Evolutionary conservation across 306 rosid species (phyloP), one percentile per base, ranked within the genome.

Genomic region (Ziziphus jujuba): DNA sequence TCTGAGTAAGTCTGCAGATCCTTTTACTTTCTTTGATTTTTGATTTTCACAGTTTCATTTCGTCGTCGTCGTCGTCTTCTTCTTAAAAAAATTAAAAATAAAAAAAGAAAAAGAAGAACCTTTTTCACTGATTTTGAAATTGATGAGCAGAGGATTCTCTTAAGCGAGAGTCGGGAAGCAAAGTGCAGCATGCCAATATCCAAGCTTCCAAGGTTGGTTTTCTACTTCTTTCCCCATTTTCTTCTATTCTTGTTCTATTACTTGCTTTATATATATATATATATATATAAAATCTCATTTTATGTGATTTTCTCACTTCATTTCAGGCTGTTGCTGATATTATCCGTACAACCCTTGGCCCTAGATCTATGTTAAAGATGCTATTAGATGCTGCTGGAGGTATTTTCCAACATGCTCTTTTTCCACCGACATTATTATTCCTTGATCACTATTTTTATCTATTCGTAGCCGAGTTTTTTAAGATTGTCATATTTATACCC

Each of bases 281-380:
- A n/a, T n/a, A n/a, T n/a, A n/a, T n/a, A 28, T 28, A 28, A 28
- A n/a, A n/a, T n/a, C 33, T 28, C n/a, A 14, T 16, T 50, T 50
- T 9, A 0, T 50, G 5, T 50, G 20, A 19, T 16, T 20, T 16
- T 9, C 14, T 12, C 68, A 22, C 34, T 72, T 12, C 56, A 11
- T 76, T 31, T 16, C 54, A 92, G 98, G 96, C 98, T 65, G 98
- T 92, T 70, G 97, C 97, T 49, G 98, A 92, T 74, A 89, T 92
- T 62, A 87, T 92, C 23, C 92, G 98, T 31, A 92, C 98, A 50
- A 92, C 98, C 0, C 65, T 92, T 87, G 98, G 98, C 20, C 98
- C 98, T 19, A 86, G 98, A 74, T 89, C 98, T 77, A 92, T 92
- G 98, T 80, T 92, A 66, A 92, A 92, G 79, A 92, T 92, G 98